phyloP scores from a whole-genome alignment of 371 early-diverging fungal genomes.

The Sporodiniella umbellata region DNA sequence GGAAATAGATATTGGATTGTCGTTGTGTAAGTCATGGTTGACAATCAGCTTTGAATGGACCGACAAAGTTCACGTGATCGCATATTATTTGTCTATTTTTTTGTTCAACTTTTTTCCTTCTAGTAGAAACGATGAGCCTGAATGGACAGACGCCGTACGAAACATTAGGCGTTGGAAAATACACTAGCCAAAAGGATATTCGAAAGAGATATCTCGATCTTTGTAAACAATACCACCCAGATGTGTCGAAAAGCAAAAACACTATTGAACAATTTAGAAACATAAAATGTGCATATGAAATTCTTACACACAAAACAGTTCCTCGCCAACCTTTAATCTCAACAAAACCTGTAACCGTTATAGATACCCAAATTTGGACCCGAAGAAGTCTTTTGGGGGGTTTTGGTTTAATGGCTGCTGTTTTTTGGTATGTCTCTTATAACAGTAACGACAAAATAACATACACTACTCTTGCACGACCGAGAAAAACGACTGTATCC shows the following conservation, averaged over 20 bases:
- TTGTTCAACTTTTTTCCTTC: neutral
- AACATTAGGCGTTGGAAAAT: constrained; percentile 24
- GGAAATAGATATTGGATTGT: too few relatives aligned
- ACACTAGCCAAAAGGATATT: constrained; percentile 25
- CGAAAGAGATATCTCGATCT: constrained; percentile 26
- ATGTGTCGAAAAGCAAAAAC: constrained; percentile 8
- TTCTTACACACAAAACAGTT: constrained; percentile 11
- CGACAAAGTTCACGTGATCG: too few relatives aligned
- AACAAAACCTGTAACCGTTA: neutral
- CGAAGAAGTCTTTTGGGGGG: constrained; percentile 13
- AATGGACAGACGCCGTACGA: constrained; percentile 26
- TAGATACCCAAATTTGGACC: constrained; percentile 20
- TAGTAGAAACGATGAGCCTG: neutral
- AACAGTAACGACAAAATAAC: too few relatives aligned
- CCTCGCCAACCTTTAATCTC: constrained; percentile 6
- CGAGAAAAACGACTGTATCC: too few relatives aligned
- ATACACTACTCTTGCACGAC: neutral
- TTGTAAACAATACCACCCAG: constrained; percentile 32
- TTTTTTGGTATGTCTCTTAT: neutral
- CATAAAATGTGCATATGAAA: constrained; percentile 29
- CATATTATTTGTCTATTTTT: neutral
- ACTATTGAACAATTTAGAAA: constrained; percentile 16
- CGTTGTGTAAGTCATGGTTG: too few relatives aligned
- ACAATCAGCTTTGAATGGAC: too few relatives aligned
- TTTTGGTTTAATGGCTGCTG: constrained; percentile 7